Evolutionary conservation across 352 stramenopile species (phyloP), one percentile per base, ranked within the genome.

Genomic region (Elongisporangium undulatum): DNA sequence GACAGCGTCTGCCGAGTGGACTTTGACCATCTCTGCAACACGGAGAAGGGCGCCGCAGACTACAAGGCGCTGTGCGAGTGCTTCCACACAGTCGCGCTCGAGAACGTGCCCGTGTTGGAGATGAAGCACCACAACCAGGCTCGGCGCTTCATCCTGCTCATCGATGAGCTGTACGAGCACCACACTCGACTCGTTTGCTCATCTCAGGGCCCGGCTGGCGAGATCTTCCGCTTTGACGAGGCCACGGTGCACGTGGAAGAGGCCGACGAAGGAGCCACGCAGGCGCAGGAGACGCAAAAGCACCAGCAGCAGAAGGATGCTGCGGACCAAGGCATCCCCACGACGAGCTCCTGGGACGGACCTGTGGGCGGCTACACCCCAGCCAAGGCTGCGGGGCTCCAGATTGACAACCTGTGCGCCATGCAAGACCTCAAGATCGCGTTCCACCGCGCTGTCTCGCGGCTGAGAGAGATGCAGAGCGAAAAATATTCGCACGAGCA

Each of bases 91-190:
- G 67, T 99, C 9, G 83, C 98, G 58, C 63, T 99, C 4, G 72
- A 94, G 26, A 62, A 89, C 57, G 89, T 99, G 63, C 94, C 96
- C 4, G 55, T 69, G 13, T 64, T 98, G 13, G 84, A 82, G 13
- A 85, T 98, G 73, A 69, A 82, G 15, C 69, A 92, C 45, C 93
- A 98, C 59, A 90, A 99, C 68, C 76, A 90, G 66, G 87, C 93
- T n/a, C 77, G 96, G 26, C 85, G 97, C 49, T 99, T 99, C 73
- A 98, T 99, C 68, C 88, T 97, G 51, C 77, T 99, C 1, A 81
- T 99, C 51, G 97, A 99, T 68, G 95, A 99, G 72, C 68, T 99
- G 52, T 99, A 99, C 61, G 96, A 99, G 69, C 85, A 89, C 49
- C 74, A 71, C 38, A 86, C 80, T 13, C 62, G 74, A 1, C 63